phyloP scores from a whole-genome alignment of 768 basidiomycete species.

The Pleurotus platypus region DNA sequence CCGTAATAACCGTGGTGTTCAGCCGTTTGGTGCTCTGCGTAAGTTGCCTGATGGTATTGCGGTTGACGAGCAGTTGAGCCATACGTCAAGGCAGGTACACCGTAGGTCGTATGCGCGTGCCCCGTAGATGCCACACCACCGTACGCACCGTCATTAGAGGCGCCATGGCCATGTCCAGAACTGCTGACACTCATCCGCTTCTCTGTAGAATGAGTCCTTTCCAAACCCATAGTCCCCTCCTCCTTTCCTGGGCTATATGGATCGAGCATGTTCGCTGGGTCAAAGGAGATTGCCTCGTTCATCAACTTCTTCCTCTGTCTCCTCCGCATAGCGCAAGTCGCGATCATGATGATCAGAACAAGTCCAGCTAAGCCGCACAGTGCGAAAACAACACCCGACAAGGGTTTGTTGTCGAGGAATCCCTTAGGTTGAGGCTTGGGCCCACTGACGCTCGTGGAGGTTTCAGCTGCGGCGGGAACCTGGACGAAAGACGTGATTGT shows the following conservation, averaged over 20 bases:
- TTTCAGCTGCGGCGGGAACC: constrained; percentile 22
- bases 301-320: constrained; percentile 37
- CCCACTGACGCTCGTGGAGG: constrained; percentile 11
- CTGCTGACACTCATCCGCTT: constrained; percentile 5
- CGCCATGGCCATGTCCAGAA: not conserved
- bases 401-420: constrained; percentile 63
- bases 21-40: constrained; percentile 3
- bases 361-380: constrained; percentile 46
- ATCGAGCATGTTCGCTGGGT: constrained; percentile 28
- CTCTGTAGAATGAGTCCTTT: constrained; percentile 3
- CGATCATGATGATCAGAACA: constrained; percentile 37
- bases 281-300: constrained; percentile 50
- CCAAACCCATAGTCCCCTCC: not conserved
- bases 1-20: constrained; percentile 6
- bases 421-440: constrained; percentile 19
- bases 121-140: not conserved
- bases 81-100: not conserved
- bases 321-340: constrained; percentile 48
- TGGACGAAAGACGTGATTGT: constrained; percentile 25
- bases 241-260: constrained; percentile 3
- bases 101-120: not conserved
- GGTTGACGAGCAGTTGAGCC: constrained; percentile 3
- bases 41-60: constrained; percentile 2
- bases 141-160: not conserved
- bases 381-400: constrained; percentile 57